Conservation (phyloP, 805 yeast genomes). For the Scheffersomyces amazonensis region DNA sequence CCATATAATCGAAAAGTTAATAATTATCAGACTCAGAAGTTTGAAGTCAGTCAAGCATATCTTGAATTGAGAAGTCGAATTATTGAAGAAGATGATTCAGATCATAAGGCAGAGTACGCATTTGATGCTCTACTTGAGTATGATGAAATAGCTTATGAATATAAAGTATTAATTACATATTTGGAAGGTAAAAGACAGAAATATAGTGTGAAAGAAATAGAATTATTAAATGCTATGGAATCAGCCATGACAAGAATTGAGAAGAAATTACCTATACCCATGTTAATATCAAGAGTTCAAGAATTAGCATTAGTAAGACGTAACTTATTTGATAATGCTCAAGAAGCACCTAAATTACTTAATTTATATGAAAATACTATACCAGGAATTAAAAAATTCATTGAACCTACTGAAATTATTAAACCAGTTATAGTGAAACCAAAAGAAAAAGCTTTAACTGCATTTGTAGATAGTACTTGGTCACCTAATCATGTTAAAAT, state of each 20-base stretch:
- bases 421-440: not conserved
- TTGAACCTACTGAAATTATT: not conserved
- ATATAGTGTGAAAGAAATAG: slow-evolving; percentile 6
- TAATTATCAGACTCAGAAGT: slow-evolving; percentile 15
- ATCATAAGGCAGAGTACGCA: slow-evolving; percentile 8
- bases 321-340: slow-evolving; percentile 25
- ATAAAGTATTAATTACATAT: slow-evolving; percentile 21
- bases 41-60: slow-evolving; percentile 10
- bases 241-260: slow-evolving; percentile 15
- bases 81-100: slow-evolving; percentile 5
- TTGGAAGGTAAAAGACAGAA: slow-evolving; percentile 15
- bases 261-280: slow-evolving; percentile 18
- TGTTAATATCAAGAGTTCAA: slow-evolving; percentile 16
- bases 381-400: not conserved
- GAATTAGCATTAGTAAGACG: slow-evolving; percentile 26
- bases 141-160: slow-evolving; percentile 25
- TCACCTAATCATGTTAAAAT: slow-evolving; percentile 13
- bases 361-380: slow-evolving; percentile 7
- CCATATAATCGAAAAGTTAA: slow-evolving; percentile 12
- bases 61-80: slow-evolving; percentile 9
- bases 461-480: slow-evolving; percentile 12
- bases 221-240: slow-evolving; percentile 13
- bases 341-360: slow-evolving; percentile 28
- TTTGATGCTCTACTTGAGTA: slow-evolving; percentile 18
- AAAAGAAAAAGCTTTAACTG: not conserved